Base-by-base conservation (phyloP, 768 basidiomycete species). In the Leccinum variicolor region DNA sequence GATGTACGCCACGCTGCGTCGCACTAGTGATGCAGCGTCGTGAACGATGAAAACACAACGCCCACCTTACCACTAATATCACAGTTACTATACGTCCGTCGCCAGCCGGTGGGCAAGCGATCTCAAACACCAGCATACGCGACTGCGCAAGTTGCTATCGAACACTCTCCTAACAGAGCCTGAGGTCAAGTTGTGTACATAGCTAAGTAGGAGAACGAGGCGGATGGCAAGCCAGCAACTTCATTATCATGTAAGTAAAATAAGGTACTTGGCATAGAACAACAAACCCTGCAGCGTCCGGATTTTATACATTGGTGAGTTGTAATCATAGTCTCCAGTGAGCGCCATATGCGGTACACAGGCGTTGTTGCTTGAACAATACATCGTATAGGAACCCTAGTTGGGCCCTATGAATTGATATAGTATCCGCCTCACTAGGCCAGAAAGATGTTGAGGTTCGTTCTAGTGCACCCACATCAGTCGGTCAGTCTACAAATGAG, bases 361-460 rank as follows among this genome's bases (percentile, higher is more conserved):
- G 15, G 23, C 6, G 41, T 33, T 31, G 49, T 48, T 45, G 26
- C 26, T n/a, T 29, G 39, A 19, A 10, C 19, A 26, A 14, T 7
- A 9, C 25, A 26, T 39, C 47, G 11, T n/a, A 11, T 33, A 15
- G 3, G n/a, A 29, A 7, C 11, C 6, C 62, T 59, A 93, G 71
- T 93, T 94, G 1, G 92, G 90, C 3, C 93, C 93, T 66, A 95
- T 84, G 59, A 94, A 91, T 66, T 95, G 92, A 69, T 93, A 95
- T 65, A 94, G 61, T 61, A 94, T 83, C 56, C 87, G 78, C 60
- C 92, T 77, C 6, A 94, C 90, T 15, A 94, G 76, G 2, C 91
- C 87, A 0, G 88, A 90, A 17, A 95, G 77, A 68, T 92, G 86
- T 47, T 92, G 84, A 0, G 92, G 92, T 62, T 92, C 87, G 68